phyloP scores from a whole-genome alignment of 768 basidiomycete species.

The Lactifluus volemus region DNA sequence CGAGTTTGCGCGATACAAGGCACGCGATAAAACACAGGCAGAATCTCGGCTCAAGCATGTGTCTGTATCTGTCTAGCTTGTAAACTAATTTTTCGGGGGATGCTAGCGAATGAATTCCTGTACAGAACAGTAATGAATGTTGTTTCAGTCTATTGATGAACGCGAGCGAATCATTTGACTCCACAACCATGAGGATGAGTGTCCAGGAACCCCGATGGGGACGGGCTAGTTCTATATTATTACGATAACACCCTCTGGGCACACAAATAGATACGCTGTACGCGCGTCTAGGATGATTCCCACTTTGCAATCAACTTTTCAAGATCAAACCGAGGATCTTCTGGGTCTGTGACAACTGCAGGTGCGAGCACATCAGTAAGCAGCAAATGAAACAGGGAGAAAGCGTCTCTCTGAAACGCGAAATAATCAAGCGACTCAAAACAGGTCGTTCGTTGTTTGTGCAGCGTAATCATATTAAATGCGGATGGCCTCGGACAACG shows the following conservation, averaged over 20 bases:
- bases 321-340: constrained; percentile 92
- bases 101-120: background rate
- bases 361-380: constrained; percentile 1
- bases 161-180: background rate
- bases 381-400: background rate
- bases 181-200: background rate
- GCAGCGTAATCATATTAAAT: background rate
- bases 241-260: constrained; percentile 10
- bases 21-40: background rate
- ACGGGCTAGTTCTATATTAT: constrained; percentile 15
- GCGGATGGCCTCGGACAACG: background rate
- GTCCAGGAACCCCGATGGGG: background rate
- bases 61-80: constrained; percentile 1
- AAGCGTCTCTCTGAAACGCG: background rate
- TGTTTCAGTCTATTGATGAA: background rate
- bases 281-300: constrained; percentile 48
- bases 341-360: constrained; percentile 85
- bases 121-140: background rate
- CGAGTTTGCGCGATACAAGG: background rate
- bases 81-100: background rate
- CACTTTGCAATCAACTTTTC: constrained; percentile 78
- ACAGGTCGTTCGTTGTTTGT: background rate
- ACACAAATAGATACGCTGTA: constrained; percentile 2
- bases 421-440: background rate
- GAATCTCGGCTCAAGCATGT: constrained; percentile 9